A percentile compares a stretch with the other conserved stretches of the same genome.
phyloP scores from a whole-genome alignment of 768 basidiomycete genomes.

The Chalciporus piperatus region DNA sequence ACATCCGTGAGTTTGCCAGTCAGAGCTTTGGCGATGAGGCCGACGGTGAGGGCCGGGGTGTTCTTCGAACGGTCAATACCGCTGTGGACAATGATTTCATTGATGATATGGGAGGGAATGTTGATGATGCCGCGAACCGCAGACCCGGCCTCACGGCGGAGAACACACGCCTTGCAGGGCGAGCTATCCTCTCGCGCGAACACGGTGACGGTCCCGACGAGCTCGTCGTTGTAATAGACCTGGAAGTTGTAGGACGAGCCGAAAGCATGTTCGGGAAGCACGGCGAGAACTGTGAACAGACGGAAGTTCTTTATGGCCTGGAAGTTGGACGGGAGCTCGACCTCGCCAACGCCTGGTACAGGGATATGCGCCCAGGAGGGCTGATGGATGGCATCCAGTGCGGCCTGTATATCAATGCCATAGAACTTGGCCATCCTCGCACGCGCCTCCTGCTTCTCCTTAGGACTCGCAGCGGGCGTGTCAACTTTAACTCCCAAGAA shows the following conservation, averaged over 20 bases:
- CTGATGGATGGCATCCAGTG: neutral
- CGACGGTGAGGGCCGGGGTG: constrained; percentile 14
- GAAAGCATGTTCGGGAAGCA: constrained; percentile 25
- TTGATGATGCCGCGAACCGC: constrained; percentile 26
- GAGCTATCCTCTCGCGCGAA: constrained; percentile 24
- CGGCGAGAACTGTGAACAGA: constrained; percentile 23
- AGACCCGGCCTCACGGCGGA: constrained; percentile 14
- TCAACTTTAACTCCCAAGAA: constrained; percentile 28
- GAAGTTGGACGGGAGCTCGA: constrained; percentile 13
- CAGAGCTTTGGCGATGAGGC: constrained; percentile 13
- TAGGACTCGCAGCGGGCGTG: constrained; percentile 3
- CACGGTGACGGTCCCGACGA: constrained; percentile 23
- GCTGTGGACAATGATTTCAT: constrained; percentile 18
- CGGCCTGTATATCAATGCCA: constrained; percentile 19
- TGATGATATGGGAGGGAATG: constrained; percentile 19
- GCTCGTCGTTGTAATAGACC: constrained; percentile 14
- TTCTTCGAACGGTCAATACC: neutral
- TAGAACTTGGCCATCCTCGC: constrained; percentile 23
- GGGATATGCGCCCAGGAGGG: constrained; percentile 15
- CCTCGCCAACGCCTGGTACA: constrained; percentile 8
- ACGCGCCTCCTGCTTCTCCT: constrained; percentile 21
- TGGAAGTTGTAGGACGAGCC: constrained; percentile 24
- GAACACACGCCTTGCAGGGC: constrained; percentile 24
- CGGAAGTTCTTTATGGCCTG: constrained; percentile 22
- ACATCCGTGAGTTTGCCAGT: constrained; percentile 17